A percentile compares a stretch with the other conserved stretches of the same genome.
Evolutionary conservation across 2,329 filamentous ascomycete genomes (phyloP).

Genomic region (Calonectria henricotiae): DNA sequence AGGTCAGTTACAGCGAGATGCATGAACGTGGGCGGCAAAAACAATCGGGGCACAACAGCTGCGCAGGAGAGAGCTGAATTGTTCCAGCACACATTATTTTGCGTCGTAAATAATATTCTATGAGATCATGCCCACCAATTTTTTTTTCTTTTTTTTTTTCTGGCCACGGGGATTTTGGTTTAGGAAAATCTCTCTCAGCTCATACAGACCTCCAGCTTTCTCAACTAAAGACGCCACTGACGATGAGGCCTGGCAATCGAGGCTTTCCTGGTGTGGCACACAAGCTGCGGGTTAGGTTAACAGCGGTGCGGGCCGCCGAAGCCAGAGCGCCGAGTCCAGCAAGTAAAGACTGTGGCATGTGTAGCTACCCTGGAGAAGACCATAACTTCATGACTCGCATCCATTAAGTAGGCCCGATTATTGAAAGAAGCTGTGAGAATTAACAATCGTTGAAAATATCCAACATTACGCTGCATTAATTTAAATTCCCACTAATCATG

Average conservation of each 20-base stretch:
- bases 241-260: background rate
- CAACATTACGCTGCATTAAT: no score
- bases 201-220: background rate
- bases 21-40: slow-evolving; percentile 30
- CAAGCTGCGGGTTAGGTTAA: background rate
- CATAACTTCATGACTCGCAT: background rate
- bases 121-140: background rate
- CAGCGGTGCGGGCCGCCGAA: slow-evolving; percentile 42
- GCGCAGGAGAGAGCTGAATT: background rate
- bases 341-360: background rate
- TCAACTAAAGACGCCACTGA: background rate
- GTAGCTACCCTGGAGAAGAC: background rate
- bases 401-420: background rate
- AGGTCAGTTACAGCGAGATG: background rate
- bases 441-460: no score
- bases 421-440: no score
- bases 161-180: background rate
- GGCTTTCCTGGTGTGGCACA: slow-evolving; percentile 6
- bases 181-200: background rate
- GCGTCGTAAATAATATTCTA: background rate
- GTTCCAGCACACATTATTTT: background rate
- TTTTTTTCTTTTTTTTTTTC: background rate
- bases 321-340: slow-evolving; percentile 34
- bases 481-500: no score
- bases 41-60: background rate